phyloP scores from a whole-genome alignment of 495 filamentous ascomycete species.

The Talaromyces liani region DNA sequence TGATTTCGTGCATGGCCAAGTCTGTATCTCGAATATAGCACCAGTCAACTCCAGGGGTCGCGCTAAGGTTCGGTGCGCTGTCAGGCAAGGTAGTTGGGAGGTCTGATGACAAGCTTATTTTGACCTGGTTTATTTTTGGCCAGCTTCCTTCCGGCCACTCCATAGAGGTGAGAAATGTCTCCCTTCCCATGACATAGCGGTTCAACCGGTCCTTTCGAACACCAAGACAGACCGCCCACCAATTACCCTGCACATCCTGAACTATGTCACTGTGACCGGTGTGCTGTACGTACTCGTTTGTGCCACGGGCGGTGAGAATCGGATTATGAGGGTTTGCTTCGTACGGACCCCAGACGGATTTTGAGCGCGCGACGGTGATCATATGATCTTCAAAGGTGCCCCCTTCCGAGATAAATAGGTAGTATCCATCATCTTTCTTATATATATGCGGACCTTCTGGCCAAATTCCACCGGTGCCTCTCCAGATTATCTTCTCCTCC shows the following conservation, averaged over 20 bases:
- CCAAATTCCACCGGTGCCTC: slow-evolving; percentile 43
- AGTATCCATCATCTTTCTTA: slow-evolving; percentile 56
- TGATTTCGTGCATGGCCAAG: slow-evolving; percentile 5
- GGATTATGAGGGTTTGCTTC: slow-evolving; percentile 44
- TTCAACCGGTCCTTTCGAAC: slow-evolving; percentile 30
- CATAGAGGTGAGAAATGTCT: slow-evolving; percentile 48
- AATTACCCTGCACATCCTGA: slow-evolving; percentile 41
- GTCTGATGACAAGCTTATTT: neutral
- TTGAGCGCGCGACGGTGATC: slow-evolving; percentile 43
- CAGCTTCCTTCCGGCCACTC: slow-evolving; percentile 34
- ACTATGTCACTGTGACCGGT: slow-evolving; percentile 30
- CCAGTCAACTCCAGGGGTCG: slow-evolving; percentile 4
- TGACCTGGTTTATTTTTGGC: slow-evolving; percentile 15
- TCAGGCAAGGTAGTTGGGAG: neutral
- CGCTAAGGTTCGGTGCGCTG: neutral
- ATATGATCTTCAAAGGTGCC: slow-evolving; percentile 51
- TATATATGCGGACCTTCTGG: slow-evolving; percentile 63
- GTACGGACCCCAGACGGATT: slow-evolving; percentile 47
- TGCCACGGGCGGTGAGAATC: slow-evolving; percentile 46
- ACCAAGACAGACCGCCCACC: slow-evolving; percentile 47
- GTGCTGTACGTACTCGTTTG: slow-evolving; percentile 26
- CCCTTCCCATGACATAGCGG: slow-evolving; percentile 52
- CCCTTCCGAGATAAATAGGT: slow-evolving; percentile 61
- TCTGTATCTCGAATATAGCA: slow-evolving; percentile 13
- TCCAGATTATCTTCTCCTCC: slow-evolving; percentile 41